Conservation (phyloP, 2,329 filamentous ascomycete genomes). For the Trichophyton verrucosum region DNA sequence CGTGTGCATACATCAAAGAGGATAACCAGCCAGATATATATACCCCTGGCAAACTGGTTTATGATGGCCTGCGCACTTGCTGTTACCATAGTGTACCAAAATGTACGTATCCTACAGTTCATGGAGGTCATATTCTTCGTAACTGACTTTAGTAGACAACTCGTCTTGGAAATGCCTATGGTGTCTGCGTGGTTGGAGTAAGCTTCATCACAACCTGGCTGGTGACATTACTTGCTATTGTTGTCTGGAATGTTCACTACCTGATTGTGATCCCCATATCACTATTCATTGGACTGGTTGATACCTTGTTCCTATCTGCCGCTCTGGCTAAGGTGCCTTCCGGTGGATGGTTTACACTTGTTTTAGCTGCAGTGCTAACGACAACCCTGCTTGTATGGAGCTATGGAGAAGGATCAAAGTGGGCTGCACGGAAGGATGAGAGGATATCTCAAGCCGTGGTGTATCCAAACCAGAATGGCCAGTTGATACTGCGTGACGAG, state of each 20-base stretch:
- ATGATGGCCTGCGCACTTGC: conserved; percentile 65
- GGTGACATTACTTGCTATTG: conserved; percentile 56
- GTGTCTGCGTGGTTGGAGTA: conserved; percentile 67
- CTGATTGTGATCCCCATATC: conserved; percentile 50
- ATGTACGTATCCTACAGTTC: conserved; percentile 24
- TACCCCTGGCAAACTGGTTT: conserved; percentile 64
- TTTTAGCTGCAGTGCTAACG: conserved; percentile 50
- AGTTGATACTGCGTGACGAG: conserved; percentile 11
- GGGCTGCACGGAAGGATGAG: conserved; percentile 56
- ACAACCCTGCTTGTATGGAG: conserved; percentile 61
- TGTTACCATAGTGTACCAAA: conserved; percentile 61
- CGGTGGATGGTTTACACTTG: conserved; percentile 66
- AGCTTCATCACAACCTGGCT: conserved; percentile 68
- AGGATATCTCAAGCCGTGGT: conserved; percentile 29
- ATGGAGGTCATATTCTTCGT: background rate
- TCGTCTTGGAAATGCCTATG: conserved; percentile 60
- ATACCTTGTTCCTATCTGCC: conserved; percentile 58
- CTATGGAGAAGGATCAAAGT: conserved; percentile 67
- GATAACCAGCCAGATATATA: conserved; percentile 65
- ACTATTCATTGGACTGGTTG: conserved; percentile 52
- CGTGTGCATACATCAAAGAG: conserved; percentile 56
- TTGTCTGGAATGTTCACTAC: conserved; percentile 56
- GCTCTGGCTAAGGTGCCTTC: conserved; percentile 60
- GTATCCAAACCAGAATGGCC: conserved; percentile 11
- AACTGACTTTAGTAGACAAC: conserved; percentile 40